Percentiles rank a stretch among this genome's conserved stretches.
These are phyloP conservation scores for Brassica rapa DNA, from an alignment of 345 rosid species.

Conservation along the genomic window DNA sequence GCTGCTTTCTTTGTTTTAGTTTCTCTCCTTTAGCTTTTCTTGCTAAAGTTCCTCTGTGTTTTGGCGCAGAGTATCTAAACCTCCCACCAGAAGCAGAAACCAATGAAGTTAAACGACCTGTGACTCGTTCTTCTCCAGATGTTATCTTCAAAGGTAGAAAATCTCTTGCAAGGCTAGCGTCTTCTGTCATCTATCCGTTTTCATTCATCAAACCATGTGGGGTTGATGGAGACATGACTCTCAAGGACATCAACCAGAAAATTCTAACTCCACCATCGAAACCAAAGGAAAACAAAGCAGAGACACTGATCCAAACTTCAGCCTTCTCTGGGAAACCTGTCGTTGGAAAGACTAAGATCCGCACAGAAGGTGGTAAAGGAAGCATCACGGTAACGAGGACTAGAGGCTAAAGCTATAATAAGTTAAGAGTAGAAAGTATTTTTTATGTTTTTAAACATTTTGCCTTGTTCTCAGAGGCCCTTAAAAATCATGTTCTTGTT, in stretches of 20 bases:
- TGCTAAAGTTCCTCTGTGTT: neutral
- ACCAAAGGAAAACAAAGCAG: neutral
- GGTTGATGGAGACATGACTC: neutral
- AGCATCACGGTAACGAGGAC: neutral
- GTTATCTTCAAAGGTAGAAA: neutral
- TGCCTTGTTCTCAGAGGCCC: neutral
- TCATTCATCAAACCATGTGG: neutral
- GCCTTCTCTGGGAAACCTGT: neutral
- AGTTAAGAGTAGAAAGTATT: neutral
- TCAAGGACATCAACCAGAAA: neutral
- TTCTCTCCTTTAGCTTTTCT: neutral
- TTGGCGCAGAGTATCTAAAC: neutral
- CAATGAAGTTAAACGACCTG: neutral
- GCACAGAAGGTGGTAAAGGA: neutral
- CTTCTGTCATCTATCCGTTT: neutral
- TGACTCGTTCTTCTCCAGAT: neutral
- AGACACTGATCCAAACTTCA: neutral
- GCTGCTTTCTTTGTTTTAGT: neutral
- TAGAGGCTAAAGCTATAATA: neutral
- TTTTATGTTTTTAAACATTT: neutral
- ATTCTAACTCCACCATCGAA: neutral
- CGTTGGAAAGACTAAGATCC: neutral
- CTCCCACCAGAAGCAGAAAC: neutral
- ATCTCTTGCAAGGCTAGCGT: neutral
- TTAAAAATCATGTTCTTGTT: neutral